Conservation (phyloP, 345 rosid species). For the Clausena lansium region DNA sequence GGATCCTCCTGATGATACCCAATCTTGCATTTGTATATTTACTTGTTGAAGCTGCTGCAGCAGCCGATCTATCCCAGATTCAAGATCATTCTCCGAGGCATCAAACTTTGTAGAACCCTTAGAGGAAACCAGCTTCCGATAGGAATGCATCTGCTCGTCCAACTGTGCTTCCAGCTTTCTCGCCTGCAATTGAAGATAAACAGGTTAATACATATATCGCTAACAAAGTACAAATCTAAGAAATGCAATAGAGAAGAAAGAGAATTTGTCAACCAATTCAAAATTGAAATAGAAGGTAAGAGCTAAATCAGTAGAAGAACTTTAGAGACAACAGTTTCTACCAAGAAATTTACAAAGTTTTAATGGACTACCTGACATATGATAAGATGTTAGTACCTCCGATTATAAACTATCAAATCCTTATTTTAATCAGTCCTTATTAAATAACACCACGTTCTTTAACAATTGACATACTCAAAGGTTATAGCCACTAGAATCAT, state of each 20-base stretch:
- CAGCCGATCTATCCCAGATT: constrained; percentile 67
- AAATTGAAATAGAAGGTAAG: neutral
- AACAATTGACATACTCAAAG: neutral
- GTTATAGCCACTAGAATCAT: neutral
- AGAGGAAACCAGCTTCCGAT: constrained; percentile 74
- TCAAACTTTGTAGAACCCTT: constrained; percentile 64
- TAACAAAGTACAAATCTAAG: neutral
- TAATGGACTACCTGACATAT: neutral
- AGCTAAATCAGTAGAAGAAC: neutral
- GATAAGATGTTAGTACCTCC: neutral
- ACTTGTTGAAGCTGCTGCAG: constrained; percentile 82
- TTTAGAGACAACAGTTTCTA: neutral
- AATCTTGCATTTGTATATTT: constrained; percentile 86
- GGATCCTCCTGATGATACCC: constrained; percentile 96
- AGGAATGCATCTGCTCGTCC: constrained; percentile 94
- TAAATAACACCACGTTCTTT: neutral
- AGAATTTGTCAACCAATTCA: neutral
- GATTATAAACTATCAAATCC: neutral
- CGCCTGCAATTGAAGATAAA: constrained; percentile 49
- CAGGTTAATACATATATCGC: too few relatives aligned
- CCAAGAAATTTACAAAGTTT: neutral
- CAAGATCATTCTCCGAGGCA: constrained; percentile 66
- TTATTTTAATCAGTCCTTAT: neutral
- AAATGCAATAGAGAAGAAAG: neutral
- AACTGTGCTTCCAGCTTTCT: constrained; percentile 95